Conservation (phyloP, 305 asterid genomes). For the Withania somnifera region DNA sequence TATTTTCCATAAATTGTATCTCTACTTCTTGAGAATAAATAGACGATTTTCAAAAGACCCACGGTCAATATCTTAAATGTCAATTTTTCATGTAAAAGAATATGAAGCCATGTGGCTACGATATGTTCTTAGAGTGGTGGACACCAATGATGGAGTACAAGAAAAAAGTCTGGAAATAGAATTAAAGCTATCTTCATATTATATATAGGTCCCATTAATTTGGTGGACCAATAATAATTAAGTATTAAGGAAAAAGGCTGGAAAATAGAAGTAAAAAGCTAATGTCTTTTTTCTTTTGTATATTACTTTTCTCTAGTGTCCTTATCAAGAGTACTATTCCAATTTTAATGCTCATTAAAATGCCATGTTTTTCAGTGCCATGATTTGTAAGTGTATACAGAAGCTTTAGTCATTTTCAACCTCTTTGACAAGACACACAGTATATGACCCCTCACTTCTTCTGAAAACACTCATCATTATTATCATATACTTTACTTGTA, state of each 20-base stretch:
- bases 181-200: constrained; percentile 1
- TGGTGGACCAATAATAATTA: constrained; percentile 2
- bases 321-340: constrained; percentile 18
- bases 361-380: constrained; percentile 45
- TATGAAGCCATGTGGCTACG: not conserved
- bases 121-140: not conserved
- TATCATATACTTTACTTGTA: not conserved
- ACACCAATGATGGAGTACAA: not conserved
- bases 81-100: not conserved
- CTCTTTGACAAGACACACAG: constrained; percentile 25
- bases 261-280: constrained; percentile 20
- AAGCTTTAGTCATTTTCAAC: constrained; percentile 30
- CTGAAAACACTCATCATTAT: constrained; percentile 12
- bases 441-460: constrained; percentile 15
- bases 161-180: not conserved
- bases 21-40: no score
- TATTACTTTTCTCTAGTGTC: constrained; percentile 18
- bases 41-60: no score
- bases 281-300: not conserved
- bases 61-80: not conserved
- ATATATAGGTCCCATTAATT: not conserved
- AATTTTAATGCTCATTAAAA: constrained; percentile 22
- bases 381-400: constrained; percentile 27
- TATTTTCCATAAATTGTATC: no score
- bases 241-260: constrained; percentile 1